Evolutionary conservation across 768 basidiomycete species (phyloP).

Genomic region (Pleurotus giganteus): DNA sequence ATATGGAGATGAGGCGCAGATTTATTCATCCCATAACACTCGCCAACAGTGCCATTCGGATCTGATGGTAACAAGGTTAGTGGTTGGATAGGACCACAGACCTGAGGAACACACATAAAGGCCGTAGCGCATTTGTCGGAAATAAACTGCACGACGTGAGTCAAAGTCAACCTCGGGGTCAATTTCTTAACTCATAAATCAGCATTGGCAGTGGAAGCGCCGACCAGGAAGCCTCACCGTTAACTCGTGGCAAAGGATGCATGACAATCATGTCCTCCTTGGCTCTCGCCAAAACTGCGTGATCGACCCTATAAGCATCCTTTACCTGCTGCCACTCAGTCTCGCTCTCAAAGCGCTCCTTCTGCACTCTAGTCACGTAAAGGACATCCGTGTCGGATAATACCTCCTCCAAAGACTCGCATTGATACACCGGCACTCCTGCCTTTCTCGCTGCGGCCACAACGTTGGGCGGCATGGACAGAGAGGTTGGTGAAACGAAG

Average conservation of each 20-base stretch:
- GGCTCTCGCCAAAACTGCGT: slow-evolving; percentile 87
- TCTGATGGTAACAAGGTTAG: slow-evolving; percentile 31
- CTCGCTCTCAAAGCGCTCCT: slow-evolving; percentile 83
- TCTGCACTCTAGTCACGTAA: slow-evolving; percentile 95
- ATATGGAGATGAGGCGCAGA: background rate
- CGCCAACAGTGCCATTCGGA: slow-evolving; percentile 79
- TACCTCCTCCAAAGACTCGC: slow-evolving; percentile 89
- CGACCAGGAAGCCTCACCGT: slow-evolving; percentile 48
- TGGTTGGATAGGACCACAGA: background rate
- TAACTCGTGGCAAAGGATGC: slow-evolving; percentile 96
- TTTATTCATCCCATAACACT: slow-evolving; percentile 45
- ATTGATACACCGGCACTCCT: slow-evolving; percentile 73
- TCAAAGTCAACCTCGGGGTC: slow-evolving; percentile 99
- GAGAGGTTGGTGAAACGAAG: slow-evolving; percentile 85
- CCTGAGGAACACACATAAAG: slow-evolving; percentile 71
- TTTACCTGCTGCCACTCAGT: slow-evolving; percentile 89
- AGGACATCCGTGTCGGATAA: slow-evolving; percentile 92
- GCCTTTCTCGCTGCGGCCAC: slow-evolving; percentile 82
- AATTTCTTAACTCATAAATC: slow-evolving; percentile 68
- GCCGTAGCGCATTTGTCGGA: slow-evolving; percentile 98
- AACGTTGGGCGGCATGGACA: slow-evolving; percentile 88
- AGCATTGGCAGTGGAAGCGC: background rate
- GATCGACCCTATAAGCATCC: slow-evolving; percentile 90
- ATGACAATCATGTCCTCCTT: slow-evolving; percentile 99
- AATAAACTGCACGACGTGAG: slow-evolving; percentile 89